Evolutionary conservation across 768 basidiomycete genomes (phyloP), one percentile per base, ranked within the genome.

Genomic region (Imleria badia): DNA sequence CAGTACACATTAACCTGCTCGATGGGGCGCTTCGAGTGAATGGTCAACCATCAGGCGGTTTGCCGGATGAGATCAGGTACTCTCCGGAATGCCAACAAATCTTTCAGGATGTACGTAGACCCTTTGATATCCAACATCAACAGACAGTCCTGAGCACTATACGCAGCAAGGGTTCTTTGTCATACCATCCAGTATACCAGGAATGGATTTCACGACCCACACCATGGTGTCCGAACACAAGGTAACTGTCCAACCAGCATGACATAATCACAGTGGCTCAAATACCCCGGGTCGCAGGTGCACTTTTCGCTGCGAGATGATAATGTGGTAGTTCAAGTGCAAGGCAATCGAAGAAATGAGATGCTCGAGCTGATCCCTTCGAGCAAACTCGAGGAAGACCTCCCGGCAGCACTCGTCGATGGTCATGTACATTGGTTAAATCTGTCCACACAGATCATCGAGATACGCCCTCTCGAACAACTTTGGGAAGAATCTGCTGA

Each of bases 371-470:
- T 66, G 20, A 57, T 69, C 50, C 63, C 67, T 11, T 50, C 33
- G 1, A 13, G 44, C 1, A 54, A 22, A 15, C 46, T 69, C 5
- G 6, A 2, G 17, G 19, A 36, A 1, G 69, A 69, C 43, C 52
- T 70, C 31, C 69, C 69, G 1, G 30, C n/a, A 1, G 29, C 19
- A 6, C 19, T 40, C 38, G 1, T 71, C 13, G 7, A 47, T 2
- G 51, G 15, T 7, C 56, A 59, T 22, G 46, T 41, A 14, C 66
- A 66, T 40, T 71, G 69, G 67, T 48, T 71, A 14, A 53, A 66
- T 34, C 38, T 67, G 1, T 17, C 46, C 8, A 48, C 44, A 0
- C 5, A 26, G 2, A 43, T 40, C 13, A 60, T 71, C 3, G 70
- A 71, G 26, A 54, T 71, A 19, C 58, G 61, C 0, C 61, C 64